Conservation (phyloP, 225 moss, liverwort and hornwort genomes). For the Physcomitrellopsis africana region DNA sequence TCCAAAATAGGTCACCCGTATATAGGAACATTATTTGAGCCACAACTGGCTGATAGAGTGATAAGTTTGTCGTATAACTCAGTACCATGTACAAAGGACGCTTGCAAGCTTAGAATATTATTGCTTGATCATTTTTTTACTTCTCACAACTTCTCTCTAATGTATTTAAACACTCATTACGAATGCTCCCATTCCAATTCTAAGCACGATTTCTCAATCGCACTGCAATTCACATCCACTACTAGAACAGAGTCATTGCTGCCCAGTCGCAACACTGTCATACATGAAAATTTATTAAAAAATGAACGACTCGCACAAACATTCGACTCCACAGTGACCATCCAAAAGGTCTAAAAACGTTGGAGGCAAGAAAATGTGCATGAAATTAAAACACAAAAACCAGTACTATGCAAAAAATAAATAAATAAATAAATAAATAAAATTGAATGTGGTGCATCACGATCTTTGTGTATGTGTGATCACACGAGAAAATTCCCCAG, state of each 20-base stretch:
- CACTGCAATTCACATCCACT: neutral
- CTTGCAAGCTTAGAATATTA: neutral
- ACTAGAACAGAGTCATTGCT: neutral
- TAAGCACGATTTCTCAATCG: neutral
- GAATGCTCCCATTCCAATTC: neutral
- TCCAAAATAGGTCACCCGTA: conserved; percentile 27
- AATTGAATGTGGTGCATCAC: neutral
- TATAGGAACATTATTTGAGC: neutral
- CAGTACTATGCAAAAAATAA: neutral
- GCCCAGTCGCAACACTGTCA: neutral
- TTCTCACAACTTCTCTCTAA: neutral
- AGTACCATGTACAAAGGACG: neutral
- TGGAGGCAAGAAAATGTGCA: neutral
- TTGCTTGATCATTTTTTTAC: neutral
- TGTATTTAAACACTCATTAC: neutral
- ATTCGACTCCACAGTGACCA: neutral
- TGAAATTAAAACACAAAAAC: neutral
- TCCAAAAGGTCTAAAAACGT: neutral
- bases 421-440: neutral
- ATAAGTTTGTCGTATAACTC: neutral
- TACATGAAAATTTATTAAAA: neutral
- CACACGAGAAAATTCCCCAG: neutral
- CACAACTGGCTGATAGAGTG: neutral
- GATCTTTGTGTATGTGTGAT: neutral
- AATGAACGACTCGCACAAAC: neutral